phyloP scores from a whole-genome alignment of 352 stramenopile genomes.

The Pythium diclinum region DNA sequence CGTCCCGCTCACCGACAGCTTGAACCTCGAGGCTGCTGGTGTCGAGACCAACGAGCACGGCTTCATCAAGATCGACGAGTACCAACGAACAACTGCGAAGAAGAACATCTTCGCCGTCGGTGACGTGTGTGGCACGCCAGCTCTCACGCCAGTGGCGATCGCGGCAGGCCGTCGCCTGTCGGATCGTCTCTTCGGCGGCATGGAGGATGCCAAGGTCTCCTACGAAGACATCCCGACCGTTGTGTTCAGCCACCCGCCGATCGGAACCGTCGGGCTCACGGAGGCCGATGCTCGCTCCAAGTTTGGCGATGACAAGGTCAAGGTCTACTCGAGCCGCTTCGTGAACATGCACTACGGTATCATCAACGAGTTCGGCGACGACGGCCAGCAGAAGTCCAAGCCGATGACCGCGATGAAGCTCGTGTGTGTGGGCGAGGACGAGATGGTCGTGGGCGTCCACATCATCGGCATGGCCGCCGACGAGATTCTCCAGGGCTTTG shows the following conservation, averaged over 20 bases:
- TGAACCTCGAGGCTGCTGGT: conserved; percentile 78
- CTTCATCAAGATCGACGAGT: conserved; percentile 88
- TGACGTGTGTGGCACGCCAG: conserved; percentile 58
- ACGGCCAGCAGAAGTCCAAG: conserved; percentile 77
- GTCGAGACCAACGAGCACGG: conserved; percentile 69
- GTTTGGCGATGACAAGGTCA: conserved; percentile 93
- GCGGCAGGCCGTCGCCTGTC: conserved; percentile 84
- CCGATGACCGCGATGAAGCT: conserved; percentile 95
- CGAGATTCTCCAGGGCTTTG: conserved; percentile 99
- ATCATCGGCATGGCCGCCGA: conserved; percentile 93
- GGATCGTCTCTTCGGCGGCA: conserved; percentile 90
- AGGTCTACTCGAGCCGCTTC: conserved; percentile 95
- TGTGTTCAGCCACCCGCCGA: conserved; percentile 96
- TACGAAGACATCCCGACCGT: conserved; percentile 96
- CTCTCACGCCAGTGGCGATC: conserved; percentile 89
- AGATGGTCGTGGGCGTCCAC: conserved; percentile 97
- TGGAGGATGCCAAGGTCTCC: conserved; percentile 64
- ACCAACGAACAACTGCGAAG: conserved; percentile 84
- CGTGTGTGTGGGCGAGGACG: conserved; percentile 81
- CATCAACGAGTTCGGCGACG: conserved; percentile 58
- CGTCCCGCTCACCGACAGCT: conserved; percentile 72
- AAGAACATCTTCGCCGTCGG: conserved; percentile 90
- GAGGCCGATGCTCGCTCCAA: conserved; percentile 90
- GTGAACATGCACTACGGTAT: conserved; percentile 94
- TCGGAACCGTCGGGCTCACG: conserved; percentile 94